phyloP scores from a whole-genome alignment of 768 basidiomycete species.

The Leccinum disarticulatum region DNA sequence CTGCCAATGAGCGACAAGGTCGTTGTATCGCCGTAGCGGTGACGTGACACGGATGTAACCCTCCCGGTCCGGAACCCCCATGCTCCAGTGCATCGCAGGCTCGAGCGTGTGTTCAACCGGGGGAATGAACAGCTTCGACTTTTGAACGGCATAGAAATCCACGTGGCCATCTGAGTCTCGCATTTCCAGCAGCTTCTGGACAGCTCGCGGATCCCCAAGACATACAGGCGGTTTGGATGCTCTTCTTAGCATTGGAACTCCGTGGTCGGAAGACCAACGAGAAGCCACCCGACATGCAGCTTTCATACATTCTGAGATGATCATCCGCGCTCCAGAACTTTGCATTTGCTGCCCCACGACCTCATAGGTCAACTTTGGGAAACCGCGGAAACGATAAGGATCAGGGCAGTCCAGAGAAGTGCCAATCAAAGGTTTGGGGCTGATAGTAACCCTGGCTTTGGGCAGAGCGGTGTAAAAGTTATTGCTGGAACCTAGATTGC shows the following conservation, averaged over 20 bases:
- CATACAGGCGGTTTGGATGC: constrained; percentile 34
- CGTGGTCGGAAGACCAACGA: constrained; percentile 58
- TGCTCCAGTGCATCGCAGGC: constrained; percentile 61
- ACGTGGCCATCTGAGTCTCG: constrained; percentile 51
- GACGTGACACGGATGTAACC: constrained; percentile 87
- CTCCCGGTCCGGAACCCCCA: constrained; percentile 70
- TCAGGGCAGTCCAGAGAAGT: constrained; percentile 29
- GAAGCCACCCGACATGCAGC: constrained; percentile 76
- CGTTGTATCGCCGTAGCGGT: constrained; percentile 81
- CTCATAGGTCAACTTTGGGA: constrained; percentile 49
- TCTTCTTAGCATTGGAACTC: constrained; percentile 66
- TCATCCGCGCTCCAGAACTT: constrained; percentile 44
- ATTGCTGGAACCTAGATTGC: constrained; percentile 21
- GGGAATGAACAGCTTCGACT: constrained; percentile 34
- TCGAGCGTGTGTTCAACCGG: constrained; percentile 46
- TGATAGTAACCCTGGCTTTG: constrained; percentile 27
- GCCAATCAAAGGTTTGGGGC: constrained; percentile 33
- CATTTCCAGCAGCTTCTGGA: constrained; percentile 47
- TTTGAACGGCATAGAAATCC: constrained; percentile 36
- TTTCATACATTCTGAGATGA: constrained; percentile 85
- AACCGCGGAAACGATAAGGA: constrained; percentile 43
- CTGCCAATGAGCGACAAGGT: constrained; percentile 90
- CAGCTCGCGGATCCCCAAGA: constrained; percentile 29
- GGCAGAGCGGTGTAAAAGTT: constrained; percentile 29
- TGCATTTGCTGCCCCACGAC: constrained; percentile 31